Evolutionary conservation across 208 protist species (phyloP).

Genomic region (Phytomonas sp.): DNA sequence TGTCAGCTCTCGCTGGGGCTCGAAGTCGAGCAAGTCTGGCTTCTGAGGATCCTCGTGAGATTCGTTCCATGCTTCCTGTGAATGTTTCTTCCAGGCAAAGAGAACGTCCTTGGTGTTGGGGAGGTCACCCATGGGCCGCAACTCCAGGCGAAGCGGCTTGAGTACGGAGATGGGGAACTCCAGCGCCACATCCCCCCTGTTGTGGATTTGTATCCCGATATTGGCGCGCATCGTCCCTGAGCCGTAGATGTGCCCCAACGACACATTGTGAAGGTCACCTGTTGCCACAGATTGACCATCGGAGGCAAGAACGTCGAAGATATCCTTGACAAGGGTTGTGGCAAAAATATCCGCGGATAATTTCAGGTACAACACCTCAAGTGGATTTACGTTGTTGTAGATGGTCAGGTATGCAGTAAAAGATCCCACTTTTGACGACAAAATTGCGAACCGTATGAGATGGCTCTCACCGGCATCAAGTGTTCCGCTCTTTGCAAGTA

Average conservation of each 20-base stretch:
- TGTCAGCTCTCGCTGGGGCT: not conserved
- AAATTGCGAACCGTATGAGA: constrained; percentile 56
- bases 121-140: constrained; percentile 32
- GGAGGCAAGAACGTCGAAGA: constrained; percentile 73
- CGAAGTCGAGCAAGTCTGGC: not conserved
- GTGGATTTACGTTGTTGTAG: constrained; percentile 39
- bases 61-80: not conserved
- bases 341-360: constrained; percentile 73
- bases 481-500: constrained; percentile 31
- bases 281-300: constrained; percentile 36
- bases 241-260: constrained; percentile 75
- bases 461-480: constrained; percentile 60
- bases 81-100: not conserved
- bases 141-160: constrained; percentile 70
- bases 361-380: constrained; percentile 66
- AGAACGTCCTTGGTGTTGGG: not conserved
- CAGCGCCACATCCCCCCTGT: constrained; percentile 53
- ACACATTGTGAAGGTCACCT: constrained; percentile 29
- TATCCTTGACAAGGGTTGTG: constrained; percentile 45
- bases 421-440: constrained; percentile 71
- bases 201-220: constrained; percentile 72
- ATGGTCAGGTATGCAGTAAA: constrained; percentile 74
- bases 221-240: constrained; percentile 34
- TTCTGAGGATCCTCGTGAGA: not conserved
- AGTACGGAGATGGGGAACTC: constrained; percentile 85